A percentile compares a stretch with the other conserved stretches of the same genome.
These are phyloP conservation scores for Rhynchospora breviuscula DNA, from an alignment of 176 grass and related monocot genomes.

Conservation along the genomic window DNA sequence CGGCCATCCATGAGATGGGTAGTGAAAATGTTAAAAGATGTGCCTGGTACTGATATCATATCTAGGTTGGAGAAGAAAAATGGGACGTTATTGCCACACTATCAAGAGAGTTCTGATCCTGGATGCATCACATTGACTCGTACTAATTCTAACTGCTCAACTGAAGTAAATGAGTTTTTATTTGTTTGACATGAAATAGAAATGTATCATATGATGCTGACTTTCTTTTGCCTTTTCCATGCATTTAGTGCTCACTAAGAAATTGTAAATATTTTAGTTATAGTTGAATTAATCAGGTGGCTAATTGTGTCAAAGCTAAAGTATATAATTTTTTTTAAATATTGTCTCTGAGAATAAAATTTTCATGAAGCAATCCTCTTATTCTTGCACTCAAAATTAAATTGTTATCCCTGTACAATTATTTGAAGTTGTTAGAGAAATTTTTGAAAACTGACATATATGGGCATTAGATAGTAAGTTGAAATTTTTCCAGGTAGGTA, in stretches of 20 bases:
- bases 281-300: neutral
- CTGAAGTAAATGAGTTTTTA: constrained; percentile 16
- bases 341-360: neutral
- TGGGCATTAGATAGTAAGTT: neutral
- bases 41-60: constrained; percentile 27
- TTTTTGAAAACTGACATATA: neutral
- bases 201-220: neutral
- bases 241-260: neutral
- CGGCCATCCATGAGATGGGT: constrained; percentile 76
- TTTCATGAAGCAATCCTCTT: neutral
- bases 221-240: neutral
- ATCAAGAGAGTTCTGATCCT: neutral
- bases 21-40: constrained; percentile 63
- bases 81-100: neutral
- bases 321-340: neutral
- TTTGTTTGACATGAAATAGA: constrained; percentile 1
- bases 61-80: constrained; percentile 19
- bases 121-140: constrained; percentile 7
- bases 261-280: constrained; percentile 4
- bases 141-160: neutral
- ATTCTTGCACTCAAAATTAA: neutral
- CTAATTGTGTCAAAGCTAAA: neutral
- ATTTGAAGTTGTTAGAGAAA: neutral
- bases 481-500: neutral
- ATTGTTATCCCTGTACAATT: neutral